A percentile compares a stretch with the other conserved stretches of the same genome.
Conservation (phyloP, 2,329 filamentous ascomycete species). For the Aureobasidium vineae region DNA sequence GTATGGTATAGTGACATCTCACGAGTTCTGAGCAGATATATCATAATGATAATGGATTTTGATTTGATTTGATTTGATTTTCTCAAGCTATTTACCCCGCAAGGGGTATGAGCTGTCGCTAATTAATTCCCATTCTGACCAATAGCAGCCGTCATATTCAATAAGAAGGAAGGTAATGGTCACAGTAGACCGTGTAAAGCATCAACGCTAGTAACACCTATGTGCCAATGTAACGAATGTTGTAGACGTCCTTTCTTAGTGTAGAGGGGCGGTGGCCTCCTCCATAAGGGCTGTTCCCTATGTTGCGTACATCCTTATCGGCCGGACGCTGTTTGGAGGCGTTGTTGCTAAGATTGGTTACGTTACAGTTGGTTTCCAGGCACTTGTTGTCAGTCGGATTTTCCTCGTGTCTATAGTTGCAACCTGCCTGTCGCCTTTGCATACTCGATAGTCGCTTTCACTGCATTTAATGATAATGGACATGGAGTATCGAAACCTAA, state of each 20-base stretch:
- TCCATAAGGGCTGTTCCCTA: not conserved
- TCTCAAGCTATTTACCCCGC: constrained; percentile 21
- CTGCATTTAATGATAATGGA: too few species aligned
- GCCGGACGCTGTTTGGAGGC: constrained; percentile 2
- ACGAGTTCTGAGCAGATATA: not conserved
- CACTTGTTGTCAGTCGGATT: too few species aligned
- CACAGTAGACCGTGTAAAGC: constrained; percentile 2
- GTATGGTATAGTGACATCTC: not conserved
- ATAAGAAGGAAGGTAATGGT: constrained; percentile 8
- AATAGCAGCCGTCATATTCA: not conserved
- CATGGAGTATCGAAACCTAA: too few species aligned
- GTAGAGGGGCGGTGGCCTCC: not conserved
- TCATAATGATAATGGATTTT: not conserved
- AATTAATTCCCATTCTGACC: not conserved
- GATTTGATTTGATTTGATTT: constrained; percentile 13
- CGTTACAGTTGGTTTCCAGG: not conserved
- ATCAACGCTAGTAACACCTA: constrained; percentile 4
- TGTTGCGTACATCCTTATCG: constrained; percentile 20
- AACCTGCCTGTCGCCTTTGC: constrained; percentile 2
- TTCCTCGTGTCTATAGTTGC: not conserved
- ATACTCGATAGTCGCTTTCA: constrained; percentile 6
- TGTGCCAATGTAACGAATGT: constrained; percentile 1
- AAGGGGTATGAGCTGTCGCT: constrained; percentile 13
- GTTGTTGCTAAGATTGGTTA: not conserved
- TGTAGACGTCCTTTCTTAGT: not conserved